Evolutionary conservation across 31 red algal genomes (phyloP).

Genomic region (Asparagopsis taxiformis): DNA sequence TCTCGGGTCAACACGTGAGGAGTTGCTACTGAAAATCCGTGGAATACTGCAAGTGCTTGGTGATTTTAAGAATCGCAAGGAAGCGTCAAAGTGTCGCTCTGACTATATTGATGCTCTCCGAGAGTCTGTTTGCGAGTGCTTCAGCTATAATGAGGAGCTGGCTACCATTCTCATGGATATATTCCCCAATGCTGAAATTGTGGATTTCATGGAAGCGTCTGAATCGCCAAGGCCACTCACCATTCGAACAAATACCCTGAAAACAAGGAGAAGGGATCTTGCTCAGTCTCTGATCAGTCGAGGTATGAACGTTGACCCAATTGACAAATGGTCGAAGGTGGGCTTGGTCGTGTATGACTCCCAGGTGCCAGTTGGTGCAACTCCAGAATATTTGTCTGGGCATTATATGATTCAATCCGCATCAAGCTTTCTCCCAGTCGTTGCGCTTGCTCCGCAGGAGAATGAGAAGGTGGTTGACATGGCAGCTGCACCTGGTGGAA

Average conservation of each 20-base stretch:
- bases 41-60: slow-evolving; percentile 63
- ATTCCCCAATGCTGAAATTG: slow-evolving; percentile 77
- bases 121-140: slow-evolving; percentile 56
- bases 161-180: slow-evolving; percentile 76
- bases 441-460: slow-evolving; percentile 90
- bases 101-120: slow-evolving; percentile 71
- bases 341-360: slow-evolving; percentile 93
- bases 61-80: slow-evolving; percentile 63
- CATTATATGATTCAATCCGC: slow-evolving; percentile 98
- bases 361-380: slow-evolving; percentile 95
- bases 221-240: slow-evolving; percentile 90
- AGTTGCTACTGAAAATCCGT: slow-evolving; percentile 57
- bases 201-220: slow-evolving; percentile 96
- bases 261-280: slow-evolving; percentile 76
- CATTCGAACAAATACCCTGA: slow-evolving; percentile 95
- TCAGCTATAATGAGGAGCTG: slow-evolving; percentile 76
- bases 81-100: slow-evolving; percentile 27
- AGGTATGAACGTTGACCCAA: slow-evolving; percentile 96
- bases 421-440: slow-evolving; percentile 86
- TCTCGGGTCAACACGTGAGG: slow-evolving; percentile 51
- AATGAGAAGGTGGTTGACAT: slow-evolving; percentile 89
- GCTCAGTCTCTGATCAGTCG: slow-evolving; percentile 93
- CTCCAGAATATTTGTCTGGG: slow-evolving; percentile 97
- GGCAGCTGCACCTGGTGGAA: slow-evolving; percentile 94
- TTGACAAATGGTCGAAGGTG: slow-evolving; percentile 93